phyloP scores from a whole-genome alignment of 2,329 filamentous ascomycete species.

The Pseudocercospora ulei region DNA sequence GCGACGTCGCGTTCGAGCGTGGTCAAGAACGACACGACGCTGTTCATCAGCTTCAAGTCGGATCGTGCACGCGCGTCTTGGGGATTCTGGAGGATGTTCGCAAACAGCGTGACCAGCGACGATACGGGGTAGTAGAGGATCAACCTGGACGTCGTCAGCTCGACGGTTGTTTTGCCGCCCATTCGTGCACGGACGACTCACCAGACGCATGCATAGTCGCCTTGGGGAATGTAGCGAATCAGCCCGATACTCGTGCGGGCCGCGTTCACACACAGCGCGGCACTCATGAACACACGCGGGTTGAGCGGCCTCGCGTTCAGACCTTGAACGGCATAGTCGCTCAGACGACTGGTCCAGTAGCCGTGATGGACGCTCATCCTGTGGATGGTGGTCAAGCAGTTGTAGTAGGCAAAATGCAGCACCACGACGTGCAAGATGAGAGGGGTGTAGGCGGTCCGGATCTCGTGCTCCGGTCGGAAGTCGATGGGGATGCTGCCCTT shows the following conservation, averaged over 20 bases:
- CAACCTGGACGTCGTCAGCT: slow-evolving; percentile 48
- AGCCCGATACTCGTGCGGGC: slow-evolving; percentile 86
- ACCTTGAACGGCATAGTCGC: slow-evolving; percentile 90
- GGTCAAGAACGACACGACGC: slow-evolving; percentile 84
- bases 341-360: slow-evolving; percentile 92
- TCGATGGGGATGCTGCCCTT: slow-evolving; percentile 92
- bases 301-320: slow-evolving; percentile 85
- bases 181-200: slow-evolving; percentile 39
- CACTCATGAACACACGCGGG: slow-evolving; percentile 86
- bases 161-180: not conserved
- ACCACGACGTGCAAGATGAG: slow-evolving; percentile 91
- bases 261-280: slow-evolving; percentile 82
- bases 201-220: slow-evolving; percentile 92
- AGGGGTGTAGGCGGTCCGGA: slow-evolving; percentile 82
- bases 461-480: slow-evolving; percentile 94
- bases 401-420: slow-evolving; percentile 94
- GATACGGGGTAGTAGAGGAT: slow-evolving; percentile 96
- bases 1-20: slow-evolving; percentile 66
- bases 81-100: slow-evolving; percentile 92
- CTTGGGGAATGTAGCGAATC: slow-evolving; percentile 91
- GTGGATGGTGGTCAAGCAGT: slow-evolving; percentile 93
- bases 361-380: slow-evolving; percentile 97
- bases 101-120: slow-evolving; percentile 85
- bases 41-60: slow-evolving; percentile 81
- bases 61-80: slow-evolving; percentile 78